phyloP scores from a whole-genome alignment of 352 stramenopile species.

The Globisporangium megalacanthum region DNA sequence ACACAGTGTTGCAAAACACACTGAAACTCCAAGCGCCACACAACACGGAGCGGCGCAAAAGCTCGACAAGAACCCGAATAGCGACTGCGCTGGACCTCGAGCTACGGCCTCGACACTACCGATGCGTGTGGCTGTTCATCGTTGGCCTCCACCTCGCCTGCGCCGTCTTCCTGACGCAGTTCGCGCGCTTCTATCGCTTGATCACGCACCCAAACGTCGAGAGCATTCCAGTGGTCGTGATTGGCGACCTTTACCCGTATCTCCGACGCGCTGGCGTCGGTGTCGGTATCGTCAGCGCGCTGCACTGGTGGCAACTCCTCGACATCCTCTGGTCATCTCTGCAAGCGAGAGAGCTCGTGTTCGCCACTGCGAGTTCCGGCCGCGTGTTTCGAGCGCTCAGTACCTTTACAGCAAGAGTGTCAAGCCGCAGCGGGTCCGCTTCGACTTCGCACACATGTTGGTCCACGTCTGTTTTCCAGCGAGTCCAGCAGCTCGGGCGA shows the following conservation, averaged over 20 bases:
- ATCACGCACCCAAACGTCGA: not conserved
- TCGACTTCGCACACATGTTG: too few relatives aligned
- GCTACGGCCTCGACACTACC: not conserved
- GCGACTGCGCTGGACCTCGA: too few relatives aligned
- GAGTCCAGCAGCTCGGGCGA: not conserved
- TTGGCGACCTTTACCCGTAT: slow-evolving; percentile 1
- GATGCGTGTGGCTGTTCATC: not conserved
- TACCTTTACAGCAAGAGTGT: not conserved
- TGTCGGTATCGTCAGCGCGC: not conserved
- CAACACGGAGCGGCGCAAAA: too few relatives aligned
- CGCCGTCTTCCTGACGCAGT: slow-evolving; percentile 5
- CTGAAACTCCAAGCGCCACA: too few relatives aligned
- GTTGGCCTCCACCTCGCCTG: not conserved
- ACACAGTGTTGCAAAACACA: too few relatives aligned
- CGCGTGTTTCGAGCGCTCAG: not conserved
- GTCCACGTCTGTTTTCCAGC: not conserved
- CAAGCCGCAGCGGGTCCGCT: not conserved
- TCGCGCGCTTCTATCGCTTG: not conserved
- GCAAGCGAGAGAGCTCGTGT: not conserved
- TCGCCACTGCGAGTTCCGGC: not conserved
- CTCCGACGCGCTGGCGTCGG: not conserved
- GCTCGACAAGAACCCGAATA: too few relatives aligned
- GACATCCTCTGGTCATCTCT: not conserved
- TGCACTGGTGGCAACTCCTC: slow-evolving; percentile 6
- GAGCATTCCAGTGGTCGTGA: not conserved